These are phyloP conservation scores for Cyberlindnera misumaiensis DNA, from an alignment of 805 yeast species.

Conservation along the genomic window DNA sequence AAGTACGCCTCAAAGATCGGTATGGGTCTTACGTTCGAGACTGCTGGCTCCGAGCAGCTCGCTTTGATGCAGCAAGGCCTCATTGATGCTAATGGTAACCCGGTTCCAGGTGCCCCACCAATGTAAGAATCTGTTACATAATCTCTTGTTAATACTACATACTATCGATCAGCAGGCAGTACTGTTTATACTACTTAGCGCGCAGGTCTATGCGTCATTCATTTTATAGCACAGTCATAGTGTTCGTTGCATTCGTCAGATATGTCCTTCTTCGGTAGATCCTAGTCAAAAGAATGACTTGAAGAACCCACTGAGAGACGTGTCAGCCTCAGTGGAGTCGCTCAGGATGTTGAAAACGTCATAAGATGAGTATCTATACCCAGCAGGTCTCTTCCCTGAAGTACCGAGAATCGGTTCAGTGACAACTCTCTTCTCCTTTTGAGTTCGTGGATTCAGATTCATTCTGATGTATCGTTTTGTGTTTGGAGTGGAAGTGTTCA, in stretches of 20 bases:
- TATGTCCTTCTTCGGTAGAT: background rate
- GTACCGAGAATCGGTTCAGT: conserved; percentile 12
- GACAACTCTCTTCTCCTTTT: conserved; percentile 4
- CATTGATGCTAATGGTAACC: conserved; percentile 78
- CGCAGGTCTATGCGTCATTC: too few relatives aligned
- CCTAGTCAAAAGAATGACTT: conserved; percentile 15
- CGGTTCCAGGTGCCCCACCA: conserved; percentile 74
- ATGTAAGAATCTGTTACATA: conserved; percentile 22
- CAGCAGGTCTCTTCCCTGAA: background rate
- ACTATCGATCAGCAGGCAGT: background rate
- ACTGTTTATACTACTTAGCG: too few relatives aligned
- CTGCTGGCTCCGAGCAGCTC: conserved; percentile 89
- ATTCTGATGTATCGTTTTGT: conserved; percentile 19
- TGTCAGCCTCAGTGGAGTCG: conserved; percentile 10
- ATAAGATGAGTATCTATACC: conserved; percentile 16
- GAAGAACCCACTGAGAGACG: conserved; percentile 16
- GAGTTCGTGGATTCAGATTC: conserved; percentile 17
- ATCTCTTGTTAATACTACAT: background rate
- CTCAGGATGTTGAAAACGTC: conserved; percentile 20
- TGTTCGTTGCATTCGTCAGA: conserved; percentile 1
- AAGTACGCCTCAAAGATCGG: conserved; percentile 79
- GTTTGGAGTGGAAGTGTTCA: conserved; percentile 17
- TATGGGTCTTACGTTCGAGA: conserved; percentile 91
- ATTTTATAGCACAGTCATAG: conserved; percentile 2
- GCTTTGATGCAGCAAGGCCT: conserved; percentile 87